phyloP scores from a whole-genome alignment of 2,329 filamentous ascomycete species.

The Pyrenochaeta sp. region DNA sequence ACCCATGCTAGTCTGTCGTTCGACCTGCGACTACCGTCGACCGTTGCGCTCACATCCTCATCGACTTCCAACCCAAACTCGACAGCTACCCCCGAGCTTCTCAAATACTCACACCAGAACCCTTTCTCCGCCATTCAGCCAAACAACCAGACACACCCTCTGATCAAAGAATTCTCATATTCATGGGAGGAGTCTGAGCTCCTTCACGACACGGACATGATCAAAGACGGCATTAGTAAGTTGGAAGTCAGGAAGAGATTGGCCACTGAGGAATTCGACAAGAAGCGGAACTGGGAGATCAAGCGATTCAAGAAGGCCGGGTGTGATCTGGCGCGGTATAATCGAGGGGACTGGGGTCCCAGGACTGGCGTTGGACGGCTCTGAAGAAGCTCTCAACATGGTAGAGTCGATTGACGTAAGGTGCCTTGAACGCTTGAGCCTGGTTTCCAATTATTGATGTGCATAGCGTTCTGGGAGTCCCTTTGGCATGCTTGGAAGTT shows the following conservation, averaged over 20 bases:
- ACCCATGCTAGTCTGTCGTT: conserved; percentile 25
- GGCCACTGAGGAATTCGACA: conserved; percentile 35
- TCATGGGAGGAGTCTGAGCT: conserved; percentile 39
- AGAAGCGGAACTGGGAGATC: conserved; percentile 42
- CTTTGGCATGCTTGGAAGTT: too few relatives aligned
- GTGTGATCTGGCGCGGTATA: conserved; percentile 44
- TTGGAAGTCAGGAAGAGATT: conserved; percentile 34
- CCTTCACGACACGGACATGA: conserved; percentile 30
- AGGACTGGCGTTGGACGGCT: conserved; percentile 45
- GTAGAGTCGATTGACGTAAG: too few relatives aligned
- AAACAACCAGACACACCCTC: conserved; percentile 31
- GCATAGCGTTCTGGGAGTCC: too few relatives aligned
- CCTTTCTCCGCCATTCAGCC: conserved; percentile 38
- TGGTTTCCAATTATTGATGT: too few relatives aligned
- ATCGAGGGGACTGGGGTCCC: conserved; percentile 48
- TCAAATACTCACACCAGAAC: conserved; percentile 38
- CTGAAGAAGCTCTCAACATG: conserved; percentile 11
- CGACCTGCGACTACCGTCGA: conserved; percentile 29
- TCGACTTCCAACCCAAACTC: background rate
- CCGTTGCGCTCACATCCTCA: background rate
- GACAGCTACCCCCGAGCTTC: conserved; percentile 29
- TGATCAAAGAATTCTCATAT: conserved; percentile 43
- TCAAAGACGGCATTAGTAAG: conserved; percentile 24
- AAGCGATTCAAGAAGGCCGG: conserved; percentile 45
- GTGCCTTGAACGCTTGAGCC: too few relatives aligned